Base-by-base conservation (phyloP, 1,284 basidiomycete genomes). In the Trametes polyzona region DNA sequence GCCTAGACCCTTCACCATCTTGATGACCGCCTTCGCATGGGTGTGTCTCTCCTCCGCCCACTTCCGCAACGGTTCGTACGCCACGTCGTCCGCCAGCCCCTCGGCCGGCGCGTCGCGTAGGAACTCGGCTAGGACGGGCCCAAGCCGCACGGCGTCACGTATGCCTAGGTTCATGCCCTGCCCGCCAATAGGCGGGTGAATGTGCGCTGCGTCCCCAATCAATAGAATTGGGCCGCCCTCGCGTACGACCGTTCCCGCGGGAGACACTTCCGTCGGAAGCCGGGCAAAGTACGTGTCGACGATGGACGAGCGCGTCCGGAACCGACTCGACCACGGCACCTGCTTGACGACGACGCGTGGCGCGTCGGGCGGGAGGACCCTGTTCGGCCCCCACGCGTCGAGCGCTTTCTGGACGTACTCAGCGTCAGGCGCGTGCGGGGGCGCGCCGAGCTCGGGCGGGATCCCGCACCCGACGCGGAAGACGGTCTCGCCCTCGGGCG, bases 141-240 rank as follows among this genome's bases (percentile, higher is more conserved):
- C 78, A 10, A 78, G 64, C 27, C 71, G 70, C 12, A 77, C 47
- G 0, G 72, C 76, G 52, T 80, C 79, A 7, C 79, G 72, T 17
- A 80, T 51, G 5, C 78, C 78, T 36, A 80, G 75, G 58, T 81
- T 80, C 78, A 80, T 76, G 6, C 78, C 78, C 63, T 81, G 78
- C 1, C 78, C 78, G 17, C 78, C 79, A 1, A 71, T 71, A 0
- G 79, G 79, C 0, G 78, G 73, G 44, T 80, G 78, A 39, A 78
- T 73, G 59, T 80, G 78, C 17, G 76, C 78, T 0, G 79, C 77
- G 55, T 80, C 79, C 0, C 78, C 79, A 1, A 78, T 40, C 27
- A 80, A 69, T 6, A 60, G n/a, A n/a, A 69, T 47, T 10, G 57
- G 58, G 2, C 65, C 67, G 39, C 67, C 63, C 32, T 14, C 33